A percentile compares a stretch with the other conserved stretches of the same genome.
Conservation (phyloP, 352 stramenopile species). For the Phytophthora idaei region DNA sequence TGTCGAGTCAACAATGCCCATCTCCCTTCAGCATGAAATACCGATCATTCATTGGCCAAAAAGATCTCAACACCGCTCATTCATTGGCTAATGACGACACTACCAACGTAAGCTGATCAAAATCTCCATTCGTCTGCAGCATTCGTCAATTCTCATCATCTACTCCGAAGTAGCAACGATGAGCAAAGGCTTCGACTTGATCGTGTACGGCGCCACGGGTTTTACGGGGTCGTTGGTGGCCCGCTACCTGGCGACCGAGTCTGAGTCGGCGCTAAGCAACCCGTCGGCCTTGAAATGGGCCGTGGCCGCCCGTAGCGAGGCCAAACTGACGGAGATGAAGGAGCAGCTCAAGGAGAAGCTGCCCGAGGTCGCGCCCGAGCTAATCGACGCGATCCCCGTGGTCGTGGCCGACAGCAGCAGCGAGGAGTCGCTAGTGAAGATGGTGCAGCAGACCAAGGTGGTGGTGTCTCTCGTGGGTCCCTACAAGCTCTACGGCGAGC, state of each 20-base stretch:
- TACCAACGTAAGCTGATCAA: no score
- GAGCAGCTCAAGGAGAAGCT: constrained; percentile 54
- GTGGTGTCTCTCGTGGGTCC: constrained; percentile 88
- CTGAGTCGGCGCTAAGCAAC: constrained; percentile 40
- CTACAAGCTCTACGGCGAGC: constrained; percentile 85
- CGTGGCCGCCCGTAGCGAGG: constrained; percentile 79
- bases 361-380: constrained; percentile 35
- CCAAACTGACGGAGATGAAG: constrained; percentile 76
- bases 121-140: neutral
- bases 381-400: constrained; percentile 54
- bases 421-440: constrained; percentile 59
- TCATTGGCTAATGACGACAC: no score
- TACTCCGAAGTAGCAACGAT: constrained; percentile 13
- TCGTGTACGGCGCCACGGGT: constrained; percentile 90
- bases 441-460: constrained; percentile 81
- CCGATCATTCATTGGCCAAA: neutral
- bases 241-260: constrained; percentile 61
- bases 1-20: constrained; percentile 28
- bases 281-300: constrained; percentile 77
- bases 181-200: constrained; percentile 59
- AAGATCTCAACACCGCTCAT: no score
- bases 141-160: no score
- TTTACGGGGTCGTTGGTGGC: constrained; percentile 87
- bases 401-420: constrained; percentile 66
- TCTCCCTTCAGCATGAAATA: neutral